These are phyloP conservation scores for Polychytrium aggregatum DNA, from an alignment of 192 early-diverging fungal species.

Conservation along the genomic window DNA sequence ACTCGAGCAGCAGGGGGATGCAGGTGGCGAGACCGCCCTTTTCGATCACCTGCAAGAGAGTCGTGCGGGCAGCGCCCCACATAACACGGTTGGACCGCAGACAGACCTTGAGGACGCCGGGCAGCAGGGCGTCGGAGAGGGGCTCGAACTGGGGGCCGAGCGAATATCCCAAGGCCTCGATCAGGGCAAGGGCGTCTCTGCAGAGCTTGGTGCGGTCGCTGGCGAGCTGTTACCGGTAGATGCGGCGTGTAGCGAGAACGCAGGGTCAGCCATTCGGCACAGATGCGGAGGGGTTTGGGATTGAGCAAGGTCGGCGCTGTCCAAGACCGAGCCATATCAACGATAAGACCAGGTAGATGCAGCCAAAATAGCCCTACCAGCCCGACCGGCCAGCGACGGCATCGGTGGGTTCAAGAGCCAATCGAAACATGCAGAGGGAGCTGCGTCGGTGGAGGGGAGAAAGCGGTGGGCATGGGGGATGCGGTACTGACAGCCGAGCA, in stretches of 20 bases:
- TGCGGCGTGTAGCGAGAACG: too few species aligned
- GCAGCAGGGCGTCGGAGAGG: constrained; percentile 48
- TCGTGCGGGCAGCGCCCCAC: constrained; percentile 46
- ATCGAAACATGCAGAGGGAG: background rate
- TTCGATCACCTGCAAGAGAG: constrained; percentile 52
- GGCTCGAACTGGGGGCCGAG: constrained; percentile 52
- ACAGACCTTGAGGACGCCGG: constrained; percentile 50
- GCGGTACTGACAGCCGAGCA: constrained; percentile 36
- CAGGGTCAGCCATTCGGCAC: too few species aligned
- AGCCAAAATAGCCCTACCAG: too few species aligned
- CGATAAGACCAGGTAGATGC: too few species aligned
- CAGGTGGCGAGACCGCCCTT: constrained; percentile 37
- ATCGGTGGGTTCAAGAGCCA: too few species aligned
- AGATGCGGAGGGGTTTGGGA: too few species aligned
- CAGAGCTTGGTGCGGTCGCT: constrained; percentile 70
- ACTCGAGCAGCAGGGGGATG: constrained; percentile 42
- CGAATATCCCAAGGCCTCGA: constrained; percentile 48
- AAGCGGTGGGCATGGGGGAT: background rate
- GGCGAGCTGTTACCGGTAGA: constrained; percentile 35
- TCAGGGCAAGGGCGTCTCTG: constrained; percentile 49
- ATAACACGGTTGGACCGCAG: constrained; percentile 67
- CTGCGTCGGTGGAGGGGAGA: background rate
- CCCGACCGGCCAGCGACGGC: too few species aligned
- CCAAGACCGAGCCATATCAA: too few species aligned
- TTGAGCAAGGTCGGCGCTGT: too few species aligned